Evolutionary conservation across 2,329 filamentous ascomycete genomes (phyloP).

Genomic region (Talaromyces sp.): DNA sequence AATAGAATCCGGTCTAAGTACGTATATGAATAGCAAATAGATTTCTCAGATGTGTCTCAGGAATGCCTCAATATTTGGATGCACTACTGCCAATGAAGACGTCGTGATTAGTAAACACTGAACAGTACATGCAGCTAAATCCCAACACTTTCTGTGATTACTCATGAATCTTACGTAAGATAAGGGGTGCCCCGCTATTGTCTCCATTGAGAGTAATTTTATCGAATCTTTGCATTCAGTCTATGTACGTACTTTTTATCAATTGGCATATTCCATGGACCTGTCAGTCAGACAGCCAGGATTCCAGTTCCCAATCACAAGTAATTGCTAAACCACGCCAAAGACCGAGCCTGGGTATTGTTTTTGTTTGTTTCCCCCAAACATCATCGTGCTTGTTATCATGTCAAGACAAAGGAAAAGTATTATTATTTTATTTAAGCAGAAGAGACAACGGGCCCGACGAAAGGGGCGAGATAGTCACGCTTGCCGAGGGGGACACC

Average conservation of each 20-base stretch:
- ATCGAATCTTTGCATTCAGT: background rate
- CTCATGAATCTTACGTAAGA: background rate
- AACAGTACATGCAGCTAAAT: too few species aligned
- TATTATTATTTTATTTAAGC: background rate
- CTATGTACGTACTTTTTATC: background rate
- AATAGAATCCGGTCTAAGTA: too few species aligned
- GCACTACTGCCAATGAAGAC: too few species aligned
- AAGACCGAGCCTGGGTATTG: background rate
- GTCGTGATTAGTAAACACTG: too few species aligned
- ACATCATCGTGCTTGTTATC: background rate
- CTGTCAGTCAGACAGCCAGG: background rate
- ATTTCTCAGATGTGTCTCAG: too few species aligned
- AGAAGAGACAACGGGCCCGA: background rate
- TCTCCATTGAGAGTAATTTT: too few species aligned
- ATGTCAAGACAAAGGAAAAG: background rate
- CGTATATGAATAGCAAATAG: too few species aligned
- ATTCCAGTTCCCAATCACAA: background rate
- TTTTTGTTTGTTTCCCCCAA: background rate
- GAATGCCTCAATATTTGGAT: too few species aligned
- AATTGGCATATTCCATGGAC: background rate
- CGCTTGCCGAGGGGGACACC: conserved; percentile 58
- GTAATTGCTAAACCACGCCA: background rate
- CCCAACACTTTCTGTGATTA: background rate
- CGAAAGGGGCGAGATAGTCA: conserved; percentile 44
- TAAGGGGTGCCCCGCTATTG: background rate